Evolutionary conservation across 257 asterid species (phyloP).

Genomic region (Nicotiana benthamiana): DNA sequence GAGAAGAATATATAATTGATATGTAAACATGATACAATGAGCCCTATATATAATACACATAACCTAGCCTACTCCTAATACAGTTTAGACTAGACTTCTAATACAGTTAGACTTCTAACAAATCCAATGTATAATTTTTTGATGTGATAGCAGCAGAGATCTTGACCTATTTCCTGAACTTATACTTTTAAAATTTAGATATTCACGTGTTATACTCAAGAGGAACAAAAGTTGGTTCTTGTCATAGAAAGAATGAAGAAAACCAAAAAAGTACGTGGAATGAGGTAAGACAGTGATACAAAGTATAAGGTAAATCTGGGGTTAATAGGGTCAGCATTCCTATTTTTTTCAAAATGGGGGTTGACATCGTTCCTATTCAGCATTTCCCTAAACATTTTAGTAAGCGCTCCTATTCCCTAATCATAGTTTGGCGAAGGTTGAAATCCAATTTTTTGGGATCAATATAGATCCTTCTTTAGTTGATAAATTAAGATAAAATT

Average conservation of each 20-base stretch:
- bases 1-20: too few relatives aligned
- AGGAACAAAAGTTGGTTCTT: background rate
- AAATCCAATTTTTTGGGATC: background rate
- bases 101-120: too few relatives aligned
- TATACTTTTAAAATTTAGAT: background rate
- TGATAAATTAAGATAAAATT: background rate
- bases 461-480: background rate
- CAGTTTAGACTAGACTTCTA: too few relatives aligned
- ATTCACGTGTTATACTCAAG: background rate
- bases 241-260: background rate
- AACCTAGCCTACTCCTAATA: too few relatives aligned
- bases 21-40: too few relatives aligned
- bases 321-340: background rate
- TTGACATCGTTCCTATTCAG: too few relatives aligned
- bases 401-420: background rate
- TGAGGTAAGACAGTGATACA: background rate
- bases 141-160: background rate
- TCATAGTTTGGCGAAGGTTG: background rate
- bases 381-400: too few relatives aligned
- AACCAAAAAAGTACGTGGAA: background rate
- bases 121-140: background rate
- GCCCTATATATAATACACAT: too few relatives aligned
- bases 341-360: too few relatives aligned
- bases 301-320: background rate
- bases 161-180: background rate